Conservation (phyloP, 1,139 yeast genomes). For the Candida smagusa region DNA sequence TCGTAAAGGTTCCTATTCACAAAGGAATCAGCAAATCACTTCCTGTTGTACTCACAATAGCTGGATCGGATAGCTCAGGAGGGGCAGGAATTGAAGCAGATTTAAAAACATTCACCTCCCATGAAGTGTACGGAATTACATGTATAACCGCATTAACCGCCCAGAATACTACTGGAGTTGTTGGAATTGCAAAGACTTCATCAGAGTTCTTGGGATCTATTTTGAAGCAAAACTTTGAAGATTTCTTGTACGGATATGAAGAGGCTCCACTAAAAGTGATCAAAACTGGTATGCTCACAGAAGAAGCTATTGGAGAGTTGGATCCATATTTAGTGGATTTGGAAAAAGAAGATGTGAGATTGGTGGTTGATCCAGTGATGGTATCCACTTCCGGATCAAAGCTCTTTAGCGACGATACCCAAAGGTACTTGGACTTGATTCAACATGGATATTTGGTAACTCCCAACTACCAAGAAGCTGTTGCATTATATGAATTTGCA, state of each 20-base stretch:
- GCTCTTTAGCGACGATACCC: conserved; percentile 44
- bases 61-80: conserved; percentile 88
- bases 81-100: conserved; percentile 98
- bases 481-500: conserved; percentile 26
- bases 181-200: conserved; percentile 46
- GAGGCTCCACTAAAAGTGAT: conserved; percentile 51
- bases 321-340: conserved; percentile 28
- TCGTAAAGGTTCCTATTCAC: too few species aligned
- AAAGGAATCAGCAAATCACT: not conserved
- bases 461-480: conserved; percentile 74
- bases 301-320: conserved; percentile 52
- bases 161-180: conserved; percentile 70
- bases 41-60: conserved; percentile 59
- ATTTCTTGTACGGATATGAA: conserved; percentile 45
- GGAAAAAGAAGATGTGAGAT: conserved; percentile 25
- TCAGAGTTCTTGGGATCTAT: conserved; percentile 41
- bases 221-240: conserved; percentile 56
- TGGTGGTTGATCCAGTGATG: conserved; percentile 82
- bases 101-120: conserved; percentile 75
- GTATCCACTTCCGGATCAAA: conserved; percentile 73
- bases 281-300: conserved; percentile 79
- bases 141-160: conserved; percentile 83
- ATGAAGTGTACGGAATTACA: conserved; percentile 76
- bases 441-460: conserved; percentile 62
- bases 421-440: conserved; percentile 40